Percentiles rank a stretch among this genome's conserved stretches.
phyloP scores from a whole-genome alignment of 2,329 filamentous ascomycete species.

The Stromatinia cepivora region DNA sequence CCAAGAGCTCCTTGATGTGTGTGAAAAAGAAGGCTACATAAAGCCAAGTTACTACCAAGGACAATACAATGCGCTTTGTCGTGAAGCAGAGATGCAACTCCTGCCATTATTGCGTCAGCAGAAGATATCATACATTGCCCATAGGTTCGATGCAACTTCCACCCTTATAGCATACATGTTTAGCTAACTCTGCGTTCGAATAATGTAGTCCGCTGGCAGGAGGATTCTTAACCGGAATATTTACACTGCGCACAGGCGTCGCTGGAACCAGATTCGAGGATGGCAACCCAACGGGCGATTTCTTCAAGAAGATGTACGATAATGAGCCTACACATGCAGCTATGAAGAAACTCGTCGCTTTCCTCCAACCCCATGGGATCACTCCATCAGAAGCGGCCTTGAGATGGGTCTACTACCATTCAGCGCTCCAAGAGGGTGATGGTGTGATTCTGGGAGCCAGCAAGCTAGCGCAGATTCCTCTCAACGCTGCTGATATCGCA shows the following conservation, averaged over 20 bases:
- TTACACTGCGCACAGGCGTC: not conserved
- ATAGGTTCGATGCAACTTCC: not conserved
- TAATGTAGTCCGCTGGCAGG: not conserved
- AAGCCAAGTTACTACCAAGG: conserved; percentile 15
- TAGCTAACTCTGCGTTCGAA: not conserved
- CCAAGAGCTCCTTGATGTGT: not conserved
- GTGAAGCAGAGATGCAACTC: conserved; percentile 4
- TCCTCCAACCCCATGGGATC: not conserved
- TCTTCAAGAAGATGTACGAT: not conserved
- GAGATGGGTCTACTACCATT: conserved; percentile 4
- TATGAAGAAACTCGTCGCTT: not conserved
- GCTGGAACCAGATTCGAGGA: not conserved
- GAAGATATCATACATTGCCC: conserved; percentile 16
- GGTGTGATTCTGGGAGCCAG: conserved; percentile 5
- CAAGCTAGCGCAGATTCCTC: conserved; percentile 1
- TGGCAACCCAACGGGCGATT: not conserved
- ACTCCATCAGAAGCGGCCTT: not conserved
- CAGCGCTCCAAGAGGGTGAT: not conserved
- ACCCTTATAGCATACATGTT: not conserved
- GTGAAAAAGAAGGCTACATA: not conserved
- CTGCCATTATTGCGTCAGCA: not conserved
- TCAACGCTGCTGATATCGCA: conserved; percentile 6
- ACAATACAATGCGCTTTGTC: conserved; percentile 5
- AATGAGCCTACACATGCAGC: not conserved
- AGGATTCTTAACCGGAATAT: not conserved